A percentile compares a stretch with the other conserved stretches of the same genome.
Conservation (phyloP, 1,284 basidiomycete genomes). For the Cutaneotrichosporon cavernicola region DNA sequence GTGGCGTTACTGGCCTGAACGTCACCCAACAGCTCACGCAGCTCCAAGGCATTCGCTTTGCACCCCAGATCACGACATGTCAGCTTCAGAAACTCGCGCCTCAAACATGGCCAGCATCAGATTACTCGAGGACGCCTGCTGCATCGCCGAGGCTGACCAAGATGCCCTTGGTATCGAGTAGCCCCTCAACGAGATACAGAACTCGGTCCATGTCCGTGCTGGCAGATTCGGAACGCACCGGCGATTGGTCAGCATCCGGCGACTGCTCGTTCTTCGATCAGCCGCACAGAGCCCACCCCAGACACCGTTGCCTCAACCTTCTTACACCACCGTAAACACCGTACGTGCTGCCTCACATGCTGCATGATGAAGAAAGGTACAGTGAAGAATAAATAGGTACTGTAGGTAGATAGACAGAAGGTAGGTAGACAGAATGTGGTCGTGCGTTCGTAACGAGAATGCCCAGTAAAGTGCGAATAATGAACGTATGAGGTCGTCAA, state of each 20-base stretch:
- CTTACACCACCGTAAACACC: neutral
- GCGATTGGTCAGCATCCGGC: neutral
- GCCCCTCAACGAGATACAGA: neutral
- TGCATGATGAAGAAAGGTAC: slow-evolving; percentile 10
- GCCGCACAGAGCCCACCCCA: neutral
- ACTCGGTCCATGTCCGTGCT: neutral
- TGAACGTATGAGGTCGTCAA: slow-evolving; percentile 5
- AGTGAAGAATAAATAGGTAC: slow-evolving; percentile 4
- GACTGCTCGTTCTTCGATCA: neutral
- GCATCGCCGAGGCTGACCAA: neutral
- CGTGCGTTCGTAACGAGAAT: slow-evolving; percentile 3
- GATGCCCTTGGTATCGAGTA: neutral
- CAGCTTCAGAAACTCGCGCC: neutral
- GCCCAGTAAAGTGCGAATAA: slow-evolving; percentile 9
- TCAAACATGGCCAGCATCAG: neutral
- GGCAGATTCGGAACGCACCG: neutral
- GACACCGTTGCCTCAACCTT: neutral
- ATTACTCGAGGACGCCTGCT: neutral
- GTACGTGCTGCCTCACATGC: slow-evolving; percentile 3
- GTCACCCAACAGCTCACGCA: no score
- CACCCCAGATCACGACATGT: neutral
- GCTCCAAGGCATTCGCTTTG: no score
- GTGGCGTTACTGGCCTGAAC: no score
- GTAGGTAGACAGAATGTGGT: slow-evolving; percentile 5
- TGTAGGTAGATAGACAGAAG: neutral